Evolutionary conservation across 768 basidiomycete genomes (phyloP), one percentile per base, ranked within the genome.

Genomic region (Tubosaeta sp.): DNA sequence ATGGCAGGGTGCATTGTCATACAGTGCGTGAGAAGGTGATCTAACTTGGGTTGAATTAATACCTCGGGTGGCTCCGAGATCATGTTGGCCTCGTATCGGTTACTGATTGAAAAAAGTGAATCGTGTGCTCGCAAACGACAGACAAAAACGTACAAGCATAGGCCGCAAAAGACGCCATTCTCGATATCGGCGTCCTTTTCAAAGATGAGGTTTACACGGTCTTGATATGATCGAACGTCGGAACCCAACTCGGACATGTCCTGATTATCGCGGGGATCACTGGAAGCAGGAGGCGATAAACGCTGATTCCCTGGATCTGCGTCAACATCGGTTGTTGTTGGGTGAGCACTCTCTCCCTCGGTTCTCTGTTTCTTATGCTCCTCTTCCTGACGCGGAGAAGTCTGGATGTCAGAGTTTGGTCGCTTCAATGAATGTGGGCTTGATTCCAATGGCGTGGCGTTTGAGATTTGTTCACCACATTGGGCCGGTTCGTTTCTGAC

Each of bases 21-120:
- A 59, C 76, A 80, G 57, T 84, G 83, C 36, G 59, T 64, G 4
- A 77, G 61, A n/a, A 80, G 71, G 43, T 73, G 65, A 41, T 78
- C 74, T 32, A 74, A 66, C 13, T 57, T 53, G 6, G 67, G 67
- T 25, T 55, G 45, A 40, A 63, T 32, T 19, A 69, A 44, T 9
- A 70, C 51, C 31, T 67, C 67, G 3, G 67, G 67, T 25, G 58
- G 63, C 25, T 69, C 67, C 1, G 52, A 54, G 32, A 65, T 54
- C 67, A 67, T 58, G 10, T 54, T 44, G 10, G 51, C 57, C 16
- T 69, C 59, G 19, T 59, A 54, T 35, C 67, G 69, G 52, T 59
- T 56, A 14, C 67, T 69, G 38, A 44, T 34, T 7, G 27, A 27
- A 31, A 47, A 45, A 27, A 25, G 40, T 41, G 45, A 53, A 42